These are phyloP conservation scores for Hygrocybe coccinea DNA, from an alignment of 768 basidiomycete genomes.

Conservation along the genomic window DNA sequence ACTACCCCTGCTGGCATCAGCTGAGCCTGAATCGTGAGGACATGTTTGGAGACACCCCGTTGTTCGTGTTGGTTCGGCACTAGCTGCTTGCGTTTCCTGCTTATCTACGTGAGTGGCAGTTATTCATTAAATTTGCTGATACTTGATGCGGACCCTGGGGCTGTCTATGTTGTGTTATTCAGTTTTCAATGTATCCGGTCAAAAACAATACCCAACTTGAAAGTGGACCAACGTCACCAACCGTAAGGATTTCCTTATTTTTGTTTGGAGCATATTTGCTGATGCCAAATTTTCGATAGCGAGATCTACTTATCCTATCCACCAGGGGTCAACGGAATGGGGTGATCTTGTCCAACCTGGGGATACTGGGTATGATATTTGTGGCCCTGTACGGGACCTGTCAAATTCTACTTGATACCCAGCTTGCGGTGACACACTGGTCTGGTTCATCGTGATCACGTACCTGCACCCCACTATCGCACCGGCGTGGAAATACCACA, in stretches of 20 bases:
- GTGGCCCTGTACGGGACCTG: conserved; percentile 32
- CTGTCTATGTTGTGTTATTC: conserved; percentile 19
- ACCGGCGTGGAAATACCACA: conserved; percentile 42
- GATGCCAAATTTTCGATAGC: conserved; percentile 30
- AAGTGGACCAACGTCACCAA: conserved; percentile 59
- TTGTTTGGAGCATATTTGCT: neutral
- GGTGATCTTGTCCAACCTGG: conserved; percentile 54
- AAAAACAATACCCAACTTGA: conserved; percentile 52
- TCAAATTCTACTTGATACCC: conserved; percentile 52
- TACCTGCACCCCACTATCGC: conserved; percentile 45
- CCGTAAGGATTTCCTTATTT: conserved; percentile 18
- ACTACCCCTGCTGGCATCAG: conserved; percentile 36
- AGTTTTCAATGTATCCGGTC: conserved; percentile 62
- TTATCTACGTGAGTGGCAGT: conserved; percentile 46
- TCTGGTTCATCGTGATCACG: conserved; percentile 52
- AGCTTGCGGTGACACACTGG: conserved; percentile 55
- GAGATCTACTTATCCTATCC: conserved; percentile 53
- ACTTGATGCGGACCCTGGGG: no score
- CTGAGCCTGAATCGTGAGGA: conserved; percentile 49
- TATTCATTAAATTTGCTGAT: neutral
- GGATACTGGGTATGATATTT: conserved; percentile 47
- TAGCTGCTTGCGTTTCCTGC: conserved; percentile 58
- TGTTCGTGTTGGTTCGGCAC: conserved; percentile 53
- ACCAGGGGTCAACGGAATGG: conserved; percentile 46
- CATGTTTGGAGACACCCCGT: conserved; percentile 54